These are phyloP conservation scores for Colletotrichum godetiae DNA, from an alignment of 2,329 filamentous ascomycete genomes.

Conservation along the genomic window DNA sequence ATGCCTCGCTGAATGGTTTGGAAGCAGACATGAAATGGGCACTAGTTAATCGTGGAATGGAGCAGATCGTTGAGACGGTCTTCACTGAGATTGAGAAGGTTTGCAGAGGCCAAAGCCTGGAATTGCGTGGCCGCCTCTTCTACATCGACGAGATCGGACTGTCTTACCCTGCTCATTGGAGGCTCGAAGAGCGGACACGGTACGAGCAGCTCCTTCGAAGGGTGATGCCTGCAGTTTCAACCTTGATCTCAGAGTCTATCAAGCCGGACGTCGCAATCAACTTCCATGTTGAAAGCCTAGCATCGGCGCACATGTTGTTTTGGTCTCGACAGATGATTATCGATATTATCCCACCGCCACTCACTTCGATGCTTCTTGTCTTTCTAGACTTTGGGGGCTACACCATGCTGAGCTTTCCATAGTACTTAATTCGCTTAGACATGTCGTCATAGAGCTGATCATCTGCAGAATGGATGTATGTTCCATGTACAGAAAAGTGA, in stretches of 20 bases:
- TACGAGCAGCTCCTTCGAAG: neutral
- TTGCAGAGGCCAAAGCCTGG: too few species aligned
- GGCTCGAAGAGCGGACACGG: neutral
- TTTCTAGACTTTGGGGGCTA: neutral
- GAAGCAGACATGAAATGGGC: too few species aligned
- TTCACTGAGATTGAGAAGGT: too few species aligned
- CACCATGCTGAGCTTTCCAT: neutral
- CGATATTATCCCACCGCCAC: neutral
- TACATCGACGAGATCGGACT: neutral
- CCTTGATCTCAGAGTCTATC: too few species aligned
- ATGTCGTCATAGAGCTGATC: too few species aligned
- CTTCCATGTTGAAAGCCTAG: neutral
- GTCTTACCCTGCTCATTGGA: neutral
- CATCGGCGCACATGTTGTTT: neutral
- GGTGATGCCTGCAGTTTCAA: neutral
- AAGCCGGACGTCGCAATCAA: neutral
- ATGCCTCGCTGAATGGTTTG: too few species aligned
- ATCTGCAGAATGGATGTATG: neutral
- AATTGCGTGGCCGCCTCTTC: too few species aligned
- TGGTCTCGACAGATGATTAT: neutral
- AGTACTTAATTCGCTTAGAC: too few species aligned
- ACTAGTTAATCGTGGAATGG: too few species aligned
- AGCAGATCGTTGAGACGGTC: too few species aligned
- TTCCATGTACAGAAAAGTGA: neutral
- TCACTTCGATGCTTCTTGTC: neutral